Evolutionary conservation across 1,139 yeast species (phyloP), one percentile per base, ranked within the genome.

Genomic region (Suhomyces wounanorum): DNA sequence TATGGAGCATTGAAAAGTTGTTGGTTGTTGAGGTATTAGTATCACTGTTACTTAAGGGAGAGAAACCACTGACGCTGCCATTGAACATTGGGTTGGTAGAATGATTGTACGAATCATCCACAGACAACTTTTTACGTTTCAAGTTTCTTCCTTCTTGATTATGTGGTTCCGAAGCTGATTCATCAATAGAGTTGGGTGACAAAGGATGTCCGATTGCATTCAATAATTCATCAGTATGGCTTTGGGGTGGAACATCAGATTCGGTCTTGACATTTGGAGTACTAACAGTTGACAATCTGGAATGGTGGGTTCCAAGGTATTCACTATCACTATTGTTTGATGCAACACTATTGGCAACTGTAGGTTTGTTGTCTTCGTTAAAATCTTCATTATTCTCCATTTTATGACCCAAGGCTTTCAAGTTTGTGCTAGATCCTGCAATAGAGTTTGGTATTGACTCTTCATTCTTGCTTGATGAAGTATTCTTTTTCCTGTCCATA

Each of bases 401-500:
- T 16, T 49, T 45, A 36, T 48, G 44, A 21, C 50, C 52, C 39
- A 48, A 42, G 11, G 46, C 55, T n/a, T 53, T 53, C 45, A 59
- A 51, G 47, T 59, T 59, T 2, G 59, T 59, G 1, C 68, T 61
- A 2, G 69, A 66, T 26, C 66, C 65, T 3, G 61, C 63, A 6
- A 61, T 52, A 1, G 66, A 57, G 40, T 54, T 53, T n/a, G 68
- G 61, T 41, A 60, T 51, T n/a, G 66, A 60, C 11, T 53, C 55
- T 13, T 56, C 53, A 41, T 53, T 46, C 42, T 54, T 54, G 21
- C 45, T 44, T 43, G 36, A 49, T 1, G 71, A 62, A 11, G 71
- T 63, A 30, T 81, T 81, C 70, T 87, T 87, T 76, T 94, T 95
- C 65, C 96, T 86, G 68, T 94, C 98, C 84, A 95, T 91, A 49